phyloP scores from a whole-genome alignment of 129 eudicot genomes.

The carrot (Daucus carota) region DNA sequence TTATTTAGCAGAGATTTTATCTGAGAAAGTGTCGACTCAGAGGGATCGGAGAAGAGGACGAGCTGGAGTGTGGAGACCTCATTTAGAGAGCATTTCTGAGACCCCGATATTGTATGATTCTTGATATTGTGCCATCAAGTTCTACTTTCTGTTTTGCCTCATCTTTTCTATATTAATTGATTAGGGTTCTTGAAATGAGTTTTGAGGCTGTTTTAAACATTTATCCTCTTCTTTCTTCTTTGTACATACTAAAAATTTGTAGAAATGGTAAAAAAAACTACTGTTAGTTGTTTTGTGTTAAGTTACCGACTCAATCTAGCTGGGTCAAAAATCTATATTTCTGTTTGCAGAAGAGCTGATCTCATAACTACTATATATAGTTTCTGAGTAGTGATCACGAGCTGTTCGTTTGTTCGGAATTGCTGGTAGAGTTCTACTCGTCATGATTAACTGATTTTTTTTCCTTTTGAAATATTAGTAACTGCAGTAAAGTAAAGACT shows the following conservation, averaged over 20 bases:
- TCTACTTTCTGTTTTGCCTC: not conserved
- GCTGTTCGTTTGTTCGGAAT: not conserved
- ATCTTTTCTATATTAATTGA: not conserved
- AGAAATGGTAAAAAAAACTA: not conserved
- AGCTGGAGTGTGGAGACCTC: conserved; percentile 83
- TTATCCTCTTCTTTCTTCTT: not conserved
- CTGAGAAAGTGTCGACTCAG: conserved; percentile 53
- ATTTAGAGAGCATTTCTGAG: conserved; percentile 79
- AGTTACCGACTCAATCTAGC: not conserved
- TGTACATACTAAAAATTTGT: conserved; percentile 8
- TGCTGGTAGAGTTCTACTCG: not conserved
- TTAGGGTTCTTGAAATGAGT: conserved; percentile 1
- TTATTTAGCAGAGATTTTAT: conserved; percentile 66
- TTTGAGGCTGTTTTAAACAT: not conserved
- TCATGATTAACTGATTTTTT: not conserved
- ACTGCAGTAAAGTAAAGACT: not conserved
- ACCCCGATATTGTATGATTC: conserved; percentile 26
- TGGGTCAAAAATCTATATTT: not conserved
- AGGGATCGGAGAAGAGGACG: conserved; percentile 47
- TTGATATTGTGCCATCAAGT: not conserved
- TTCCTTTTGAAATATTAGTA: not conserved
- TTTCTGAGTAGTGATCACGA: not conserved
- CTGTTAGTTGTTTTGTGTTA: not conserved
- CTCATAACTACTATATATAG: not conserved
- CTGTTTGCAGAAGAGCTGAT: not conserved